Evolutionary conservation across 495 filamentous ascomycete genomes (phyloP).

Genomic region (Astrocystis sublimbata): DNA sequence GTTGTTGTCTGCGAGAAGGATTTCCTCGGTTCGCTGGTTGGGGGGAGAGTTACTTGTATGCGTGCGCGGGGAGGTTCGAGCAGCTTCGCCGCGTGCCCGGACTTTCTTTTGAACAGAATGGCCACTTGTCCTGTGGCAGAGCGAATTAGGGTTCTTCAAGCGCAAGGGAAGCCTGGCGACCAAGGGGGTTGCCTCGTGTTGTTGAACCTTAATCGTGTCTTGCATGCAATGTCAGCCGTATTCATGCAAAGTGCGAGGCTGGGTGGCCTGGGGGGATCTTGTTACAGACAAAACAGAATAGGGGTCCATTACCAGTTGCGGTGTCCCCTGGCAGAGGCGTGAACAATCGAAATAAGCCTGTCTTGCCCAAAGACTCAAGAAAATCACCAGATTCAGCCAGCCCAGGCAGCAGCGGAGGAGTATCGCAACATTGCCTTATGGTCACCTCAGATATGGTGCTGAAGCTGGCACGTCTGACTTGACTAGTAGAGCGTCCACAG

Average conservation of each 20-base stretch:
- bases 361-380: constrained; percentile 7
- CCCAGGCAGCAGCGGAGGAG: constrained; percentile 22
- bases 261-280: background rate
- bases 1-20: background rate
- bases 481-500: background rate
- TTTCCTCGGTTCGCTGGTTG: background rate
- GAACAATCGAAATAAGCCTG: constrained; percentile 12
- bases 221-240: background rate
- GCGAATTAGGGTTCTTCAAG: background rate
- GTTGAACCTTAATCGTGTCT: constrained; percentile 15
- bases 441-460: constrained; percentile 14
- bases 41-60: background rate
- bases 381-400: constrained; percentile 18
- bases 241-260: background rate
- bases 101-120: background rate
- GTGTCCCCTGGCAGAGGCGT: constrained; percentile 5
- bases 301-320: constrained; percentile 5
- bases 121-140: background rate
- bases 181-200: background rate
- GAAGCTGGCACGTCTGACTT: constrained; percentile 15
- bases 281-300: background rate
- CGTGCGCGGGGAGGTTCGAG: too few species aligned
- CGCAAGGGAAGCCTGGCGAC: background rate
- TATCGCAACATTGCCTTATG: background rate
- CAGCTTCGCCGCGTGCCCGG: background rate